Evolutionary conservation across 164 flowering plant species (phyloP).

Genomic region (Tetracentron sinense): DNA sequence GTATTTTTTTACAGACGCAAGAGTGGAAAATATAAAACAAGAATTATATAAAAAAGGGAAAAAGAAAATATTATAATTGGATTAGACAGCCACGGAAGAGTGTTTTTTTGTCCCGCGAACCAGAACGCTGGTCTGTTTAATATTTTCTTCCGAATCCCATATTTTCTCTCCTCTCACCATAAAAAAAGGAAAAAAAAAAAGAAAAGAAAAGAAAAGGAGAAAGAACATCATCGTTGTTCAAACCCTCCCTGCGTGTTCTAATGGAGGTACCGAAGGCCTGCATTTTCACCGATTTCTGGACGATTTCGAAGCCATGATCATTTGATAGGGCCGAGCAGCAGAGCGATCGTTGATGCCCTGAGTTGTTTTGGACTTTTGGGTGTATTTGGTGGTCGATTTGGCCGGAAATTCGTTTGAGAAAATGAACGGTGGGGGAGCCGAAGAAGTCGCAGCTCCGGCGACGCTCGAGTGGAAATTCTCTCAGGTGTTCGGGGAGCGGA

Average conservation of each 20-base stretch:
- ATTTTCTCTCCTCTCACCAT: background rate
- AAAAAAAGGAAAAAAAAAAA: background rate
- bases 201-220: background rate
- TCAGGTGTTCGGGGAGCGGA: slow-evolving; percentile 72
- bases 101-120: too few species aligned
- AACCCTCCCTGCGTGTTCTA: slow-evolving; percentile 3
- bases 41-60: too few species aligned
- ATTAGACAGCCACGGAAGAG: too few species aligned
- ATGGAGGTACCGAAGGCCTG: slow-evolving; percentile 14
- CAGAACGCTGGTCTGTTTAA: slow-evolving; percentile 15
- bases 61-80: too few species aligned
- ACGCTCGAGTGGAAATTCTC: slow-evolving; percentile 76
- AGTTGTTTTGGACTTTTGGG: slow-evolving; percentile 2
- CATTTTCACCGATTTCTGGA: slow-evolving; percentile 11
- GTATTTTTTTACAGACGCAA: too few species aligned
- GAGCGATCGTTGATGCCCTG: slow-evolving; percentile 13
- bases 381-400: slow-evolving; percentile 28
- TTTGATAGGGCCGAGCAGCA: background rate
- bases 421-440: slow-evolving; percentile 46
- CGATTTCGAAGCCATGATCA: slow-evolving; percentile 7
- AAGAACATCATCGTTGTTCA: background rate
- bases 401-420: slow-evolving; percentile 10
- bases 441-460: slow-evolving; percentile 22
- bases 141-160: slow-evolving; percentile 4
- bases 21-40: too few species aligned